Percentiles rank a stretch among this genome's conserved stretches.
phyloP scores from a whole-genome alignment of 352 stramenopile species.

The Globisporangium splendens region DNA sequence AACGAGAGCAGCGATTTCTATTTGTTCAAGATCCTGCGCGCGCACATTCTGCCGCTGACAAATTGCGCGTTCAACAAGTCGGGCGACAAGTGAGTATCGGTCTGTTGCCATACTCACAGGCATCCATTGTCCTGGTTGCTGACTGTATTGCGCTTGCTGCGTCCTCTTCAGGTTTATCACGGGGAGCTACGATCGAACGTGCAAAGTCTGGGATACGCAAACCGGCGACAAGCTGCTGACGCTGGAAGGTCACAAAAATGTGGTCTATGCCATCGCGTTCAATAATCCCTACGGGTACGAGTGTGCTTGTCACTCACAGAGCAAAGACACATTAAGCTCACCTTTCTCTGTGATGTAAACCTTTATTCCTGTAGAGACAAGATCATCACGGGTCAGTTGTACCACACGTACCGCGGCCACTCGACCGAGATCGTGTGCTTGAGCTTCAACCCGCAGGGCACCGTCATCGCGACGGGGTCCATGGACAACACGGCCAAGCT shows the following conservation, averaged over 20 bases:
- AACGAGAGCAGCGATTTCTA: conserved; percentile 96
- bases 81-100: conserved; percentile 83
- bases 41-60: conserved; percentile 94
- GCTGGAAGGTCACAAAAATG: conserved; percentile 94
- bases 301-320: not conserved
- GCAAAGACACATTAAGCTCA: not conserved
- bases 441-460: conserved; percentile 93
- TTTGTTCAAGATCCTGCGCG: conserved; percentile 96
- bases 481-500: conserved; percentile 96
- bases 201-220: conserved; percentile 95
- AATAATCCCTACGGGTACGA: conserved; percentile 94
- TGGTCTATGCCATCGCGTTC: conserved; percentile 96
- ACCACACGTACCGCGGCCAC: conserved; percentile 94
- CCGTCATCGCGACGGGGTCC: conserved; percentile 85
- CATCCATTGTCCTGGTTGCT: not conserved
- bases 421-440: conserved; percentile 96
- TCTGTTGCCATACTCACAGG: not conserved
- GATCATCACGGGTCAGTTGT: conserved; percentile 93
- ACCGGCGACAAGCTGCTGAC: conserved; percentile 93
- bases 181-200: conserved; percentile 93
- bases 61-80: conserved; percentile 98
- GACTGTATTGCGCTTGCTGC: not conserved
- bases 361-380: conserved; percentile 64
- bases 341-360: too few relatives aligned
- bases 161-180: conserved; percentile 87